phyloP scores from a whole-genome alignment of 106 monocot species.

The Platanthera guangdongensis region DNA sequence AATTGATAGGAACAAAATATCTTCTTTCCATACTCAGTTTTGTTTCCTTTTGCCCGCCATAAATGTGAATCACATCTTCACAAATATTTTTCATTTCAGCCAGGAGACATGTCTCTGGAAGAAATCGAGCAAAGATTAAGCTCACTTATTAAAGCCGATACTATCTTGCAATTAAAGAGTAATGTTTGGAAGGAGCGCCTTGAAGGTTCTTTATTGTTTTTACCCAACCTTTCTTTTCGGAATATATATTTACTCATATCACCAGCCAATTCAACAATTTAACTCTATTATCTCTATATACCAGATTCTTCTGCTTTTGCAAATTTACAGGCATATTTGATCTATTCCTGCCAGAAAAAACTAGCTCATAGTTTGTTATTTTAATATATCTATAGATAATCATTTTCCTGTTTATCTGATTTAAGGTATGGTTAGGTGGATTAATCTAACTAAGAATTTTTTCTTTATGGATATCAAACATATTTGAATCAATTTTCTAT shows the following conservation, averaged over 20 bases:
- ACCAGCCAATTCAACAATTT: constrained; percentile 2
- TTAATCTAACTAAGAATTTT: neutral
- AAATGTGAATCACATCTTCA: neutral
- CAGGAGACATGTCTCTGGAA: constrained; percentile 91
- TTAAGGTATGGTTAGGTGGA: neutral
- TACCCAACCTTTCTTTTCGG: neutral
- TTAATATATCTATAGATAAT: neutral
- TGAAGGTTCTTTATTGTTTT: constrained; percentile 54
- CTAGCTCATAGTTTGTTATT: neutral
- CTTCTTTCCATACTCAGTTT: neutral
- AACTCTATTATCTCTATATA: neutral
- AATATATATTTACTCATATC: neutral
- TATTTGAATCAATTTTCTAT: neutral
- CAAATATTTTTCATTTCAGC: constrained; percentile 33
- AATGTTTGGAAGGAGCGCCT: constrained; percentile 96
- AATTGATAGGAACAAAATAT: neutral
- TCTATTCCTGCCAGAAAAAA: neutral
- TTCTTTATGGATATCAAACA: neutral
- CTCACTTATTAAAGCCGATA: constrained; percentile 57
- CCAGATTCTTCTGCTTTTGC: neutral
- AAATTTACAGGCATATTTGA: neutral
- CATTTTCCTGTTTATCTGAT: neutral
- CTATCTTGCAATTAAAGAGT: constrained; percentile 79
- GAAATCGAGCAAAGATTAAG: constrained; percentile 81
- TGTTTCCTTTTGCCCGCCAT: neutral